Evolutionary conservation across 2,329 filamentous ascomycete genomes (phyloP).

Genomic region (Colletotrichum tofieldiae): DNA sequence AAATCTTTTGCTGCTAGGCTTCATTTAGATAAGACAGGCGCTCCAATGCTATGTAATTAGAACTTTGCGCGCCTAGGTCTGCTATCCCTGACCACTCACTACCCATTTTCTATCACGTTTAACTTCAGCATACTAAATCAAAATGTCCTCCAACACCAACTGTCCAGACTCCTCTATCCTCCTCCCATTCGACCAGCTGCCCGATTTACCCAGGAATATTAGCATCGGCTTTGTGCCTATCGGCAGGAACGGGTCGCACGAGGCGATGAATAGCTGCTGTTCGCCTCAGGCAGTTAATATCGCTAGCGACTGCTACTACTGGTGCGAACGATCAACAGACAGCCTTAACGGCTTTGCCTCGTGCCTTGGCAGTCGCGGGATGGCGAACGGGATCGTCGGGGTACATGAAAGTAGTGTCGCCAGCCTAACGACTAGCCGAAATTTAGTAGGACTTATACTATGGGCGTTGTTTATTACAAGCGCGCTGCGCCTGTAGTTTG

Average conservation of each 20-base stretch:
- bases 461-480: constrained; percentile 4
- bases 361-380: constrained; percentile 1
- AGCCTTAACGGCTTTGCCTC: constrained; percentile 1
- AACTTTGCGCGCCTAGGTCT: neutral
- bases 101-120: neutral
- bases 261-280: constrained; percentile 9
- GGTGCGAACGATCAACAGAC: constrained; percentile 9
- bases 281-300: constrained; percentile 22
- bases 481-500: constrained; percentile 8
- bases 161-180: constrained; percentile 16
- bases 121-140: neutral
- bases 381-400: constrained; percentile 5
- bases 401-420: neutral
- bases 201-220: neutral
- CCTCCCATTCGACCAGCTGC: neutral
- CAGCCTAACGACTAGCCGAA: neutral
- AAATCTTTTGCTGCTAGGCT: too few relatives aligned
- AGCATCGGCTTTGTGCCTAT: constrained; percentile 15
- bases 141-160: neutral
- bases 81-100: neutral
- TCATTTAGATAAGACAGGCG: too few relatives aligned
- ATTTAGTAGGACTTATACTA: neutral
- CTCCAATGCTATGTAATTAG: too few relatives aligned
- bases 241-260: constrained; percentile 11
- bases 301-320: constrained; percentile 8